Conservation (phyloP, 192 early-diverging fungal species). For the Coemansia sp. region DNA sequence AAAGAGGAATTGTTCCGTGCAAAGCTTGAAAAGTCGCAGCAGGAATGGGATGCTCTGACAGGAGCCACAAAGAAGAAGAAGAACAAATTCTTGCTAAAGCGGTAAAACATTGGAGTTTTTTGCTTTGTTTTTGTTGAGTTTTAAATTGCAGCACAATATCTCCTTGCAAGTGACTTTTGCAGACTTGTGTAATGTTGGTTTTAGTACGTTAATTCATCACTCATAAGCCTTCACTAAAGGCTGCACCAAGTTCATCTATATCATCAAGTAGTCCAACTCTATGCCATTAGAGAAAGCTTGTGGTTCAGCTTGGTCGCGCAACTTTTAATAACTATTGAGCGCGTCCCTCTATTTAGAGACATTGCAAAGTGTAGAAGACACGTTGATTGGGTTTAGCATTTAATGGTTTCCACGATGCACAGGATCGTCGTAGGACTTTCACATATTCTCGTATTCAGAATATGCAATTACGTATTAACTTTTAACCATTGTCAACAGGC, state of each 20-base stretch:
- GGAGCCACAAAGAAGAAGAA: slow-evolving; percentile 20
- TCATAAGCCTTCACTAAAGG: neutral
- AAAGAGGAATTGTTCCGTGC: slow-evolving; percentile 50
- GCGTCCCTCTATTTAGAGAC: too few relatives aligned
- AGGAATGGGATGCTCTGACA: slow-evolving; percentile 43
- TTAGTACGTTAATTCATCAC: neutral
- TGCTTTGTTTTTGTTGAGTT: neutral
- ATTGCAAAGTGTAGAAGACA: too few relatives aligned
- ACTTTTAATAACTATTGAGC: too few relatives aligned
- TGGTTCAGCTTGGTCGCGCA: too few relatives aligned
- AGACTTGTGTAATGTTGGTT: too few relatives aligned
- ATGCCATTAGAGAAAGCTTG: too few relatives aligned
- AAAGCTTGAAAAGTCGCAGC: slow-evolving; percentile 51
- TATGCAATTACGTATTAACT: too few relatives aligned
- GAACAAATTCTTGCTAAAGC: slow-evolving; percentile 43
- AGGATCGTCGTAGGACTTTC: too few relatives aligned
- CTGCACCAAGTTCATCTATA: neutral
- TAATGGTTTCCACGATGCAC: too few relatives aligned
- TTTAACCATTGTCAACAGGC: too few relatives aligned
- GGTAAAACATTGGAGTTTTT: neutral
- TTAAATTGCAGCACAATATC: neutral
- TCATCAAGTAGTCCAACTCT: neutral
- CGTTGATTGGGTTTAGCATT: too few relatives aligned
- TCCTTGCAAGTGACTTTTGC: neutral
- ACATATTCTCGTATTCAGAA: too few relatives aligned